Conservation (phyloP, 495 filamentous ascomycete species). For the Penicillium pulvis region DNA sequence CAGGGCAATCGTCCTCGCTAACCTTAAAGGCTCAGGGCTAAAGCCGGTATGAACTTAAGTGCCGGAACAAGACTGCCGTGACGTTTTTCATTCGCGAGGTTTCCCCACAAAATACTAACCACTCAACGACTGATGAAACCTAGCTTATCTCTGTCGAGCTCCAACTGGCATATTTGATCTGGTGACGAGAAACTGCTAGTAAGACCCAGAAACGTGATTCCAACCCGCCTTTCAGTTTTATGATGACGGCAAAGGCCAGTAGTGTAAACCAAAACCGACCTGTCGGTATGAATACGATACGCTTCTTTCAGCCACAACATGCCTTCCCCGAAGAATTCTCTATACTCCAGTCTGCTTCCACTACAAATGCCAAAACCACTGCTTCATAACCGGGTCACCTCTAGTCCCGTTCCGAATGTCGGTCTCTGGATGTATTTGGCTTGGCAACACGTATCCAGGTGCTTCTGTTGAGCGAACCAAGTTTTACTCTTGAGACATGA, state of each 20-base stretch:
- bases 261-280: not conserved
- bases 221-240: not conserved
- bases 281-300: not conserved
- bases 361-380: slow-evolving; percentile 17
- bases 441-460: slow-evolving; percentile 12
- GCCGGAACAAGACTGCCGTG: slow-evolving; percentile 5
- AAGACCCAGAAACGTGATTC: not conserved
- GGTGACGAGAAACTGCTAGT: slow-evolving; percentile 11
- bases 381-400: slow-evolving; percentile 17
- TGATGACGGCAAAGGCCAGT: not conserved
- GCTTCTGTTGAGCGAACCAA: slow-evolving; percentile 11
- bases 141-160: slow-evolving; percentile 6
- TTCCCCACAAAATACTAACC: slow-evolving; percentile 25
- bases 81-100: slow-evolving; percentile 27
- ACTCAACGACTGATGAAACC: slow-evolving; percentile 19
- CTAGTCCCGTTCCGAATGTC: slow-evolving; percentile 15
- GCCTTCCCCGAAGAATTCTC: slow-evolving; percentile 4
- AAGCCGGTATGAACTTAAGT: slow-evolving; percentile 10
- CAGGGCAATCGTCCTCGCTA: slow-evolving; percentile 1
- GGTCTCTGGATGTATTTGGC: slow-evolving; percentile 14
- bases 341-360: slow-evolving; percentile 10
- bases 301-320: not conserved
- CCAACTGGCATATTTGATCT: not conserved
- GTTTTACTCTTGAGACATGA: slow-evolving; percentile 8
- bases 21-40: not conserved